Evolutionary conservation across 164 flowering plant species (phyloP).

Genomic region (Cinnamomum micranthum): DNA sequence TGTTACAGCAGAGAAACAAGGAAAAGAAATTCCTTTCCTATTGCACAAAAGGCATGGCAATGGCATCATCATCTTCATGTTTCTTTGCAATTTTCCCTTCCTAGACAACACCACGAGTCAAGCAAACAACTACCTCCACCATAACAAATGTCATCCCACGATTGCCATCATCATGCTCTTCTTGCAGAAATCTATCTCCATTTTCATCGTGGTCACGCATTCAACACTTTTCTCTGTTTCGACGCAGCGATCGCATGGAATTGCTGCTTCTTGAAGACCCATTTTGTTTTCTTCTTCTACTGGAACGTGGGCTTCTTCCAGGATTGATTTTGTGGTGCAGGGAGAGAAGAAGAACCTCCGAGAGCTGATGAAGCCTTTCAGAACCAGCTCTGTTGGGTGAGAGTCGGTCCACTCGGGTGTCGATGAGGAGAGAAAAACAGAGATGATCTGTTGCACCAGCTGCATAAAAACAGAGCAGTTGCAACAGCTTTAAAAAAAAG

Average conservation of each 20-base stretch:
- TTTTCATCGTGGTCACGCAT: background rate
- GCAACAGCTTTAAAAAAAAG: too few species aligned
- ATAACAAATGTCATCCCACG: background rate
- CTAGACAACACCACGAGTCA: background rate
- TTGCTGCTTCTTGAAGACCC: background rate
- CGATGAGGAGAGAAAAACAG: background rate
- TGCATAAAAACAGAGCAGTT: too few species aligned
- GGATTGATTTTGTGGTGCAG: conserved; percentile 18
- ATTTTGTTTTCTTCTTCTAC: background rate
- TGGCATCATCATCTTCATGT: background rate
- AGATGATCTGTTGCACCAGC: too few species aligned
- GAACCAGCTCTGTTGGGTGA: background rate
- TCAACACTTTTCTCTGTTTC: conserved; percentile 1
- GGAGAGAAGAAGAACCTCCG: conserved; percentile 20
- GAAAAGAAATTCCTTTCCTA: background rate
- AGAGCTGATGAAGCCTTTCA: conserved; percentile 5
- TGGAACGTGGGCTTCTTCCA: background rate
- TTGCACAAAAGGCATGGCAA: background rate
- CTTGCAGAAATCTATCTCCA: conserved; percentile 14
- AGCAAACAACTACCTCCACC: background rate
- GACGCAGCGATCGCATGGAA: background rate
- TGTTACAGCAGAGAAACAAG: background rate
- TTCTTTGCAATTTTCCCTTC: background rate
- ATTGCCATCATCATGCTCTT: conserved; percentile 41
- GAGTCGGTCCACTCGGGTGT: background rate